Percentiles rank a stretch among this genome's conserved stretches.
These are phyloP conservation scores for Syncephalastrum contaminatum DNA, from an alignment of 371 early-diverging fungal species.

Conservation along the genomic window DNA sequence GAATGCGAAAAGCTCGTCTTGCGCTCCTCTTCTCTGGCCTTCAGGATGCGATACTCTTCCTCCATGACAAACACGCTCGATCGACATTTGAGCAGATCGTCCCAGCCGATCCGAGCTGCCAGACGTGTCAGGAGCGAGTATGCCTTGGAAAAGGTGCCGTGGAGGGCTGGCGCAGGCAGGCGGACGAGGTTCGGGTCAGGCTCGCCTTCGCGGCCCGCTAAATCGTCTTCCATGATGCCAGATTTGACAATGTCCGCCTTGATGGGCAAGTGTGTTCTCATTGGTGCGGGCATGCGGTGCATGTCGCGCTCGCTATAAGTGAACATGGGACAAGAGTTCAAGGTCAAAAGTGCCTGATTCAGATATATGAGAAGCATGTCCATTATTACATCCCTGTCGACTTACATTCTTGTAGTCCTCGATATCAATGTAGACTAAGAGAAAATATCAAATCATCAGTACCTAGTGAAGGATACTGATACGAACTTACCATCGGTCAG, in stretches of 20 bases:
- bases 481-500: slow-evolving; percentile 66
- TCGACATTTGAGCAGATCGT: slow-evolving; percentile 83
- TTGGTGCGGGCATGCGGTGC: slow-evolving; percentile 89
- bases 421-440: slow-evolving; percentile 75
- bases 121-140: slow-evolving; percentile 80
- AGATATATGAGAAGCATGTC: background rate
- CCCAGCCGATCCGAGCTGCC: slow-evolving; percentile 90
- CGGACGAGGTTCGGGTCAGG: slow-evolving; percentile 67
- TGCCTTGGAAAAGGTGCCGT: slow-evolving; percentile 89
- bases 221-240: slow-evolving; percentile 71
- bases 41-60: slow-evolving; percentile 88
- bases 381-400: background rate
- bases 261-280: slow-evolving; percentile 77
- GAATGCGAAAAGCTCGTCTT: slow-evolving; percentile 28
- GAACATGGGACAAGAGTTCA: slow-evolving; percentile 98
- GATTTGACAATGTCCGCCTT: slow-evolving; percentile 63
- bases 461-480: background rate
- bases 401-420: slow-evolving; percentile 81
- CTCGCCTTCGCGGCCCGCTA: slow-evolving; percentile 59
- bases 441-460: background rate
- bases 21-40: slow-evolving; percentile 61
- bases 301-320: slow-evolving; percentile 87
- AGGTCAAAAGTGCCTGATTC: slow-evolving; percentile 79
- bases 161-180: slow-evolving; percentile 84
- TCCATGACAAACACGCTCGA: slow-evolving; percentile 96